phyloP scores from a whole-genome alignment of 768 basidiomycete species.

The Mycena venus region DNA sequence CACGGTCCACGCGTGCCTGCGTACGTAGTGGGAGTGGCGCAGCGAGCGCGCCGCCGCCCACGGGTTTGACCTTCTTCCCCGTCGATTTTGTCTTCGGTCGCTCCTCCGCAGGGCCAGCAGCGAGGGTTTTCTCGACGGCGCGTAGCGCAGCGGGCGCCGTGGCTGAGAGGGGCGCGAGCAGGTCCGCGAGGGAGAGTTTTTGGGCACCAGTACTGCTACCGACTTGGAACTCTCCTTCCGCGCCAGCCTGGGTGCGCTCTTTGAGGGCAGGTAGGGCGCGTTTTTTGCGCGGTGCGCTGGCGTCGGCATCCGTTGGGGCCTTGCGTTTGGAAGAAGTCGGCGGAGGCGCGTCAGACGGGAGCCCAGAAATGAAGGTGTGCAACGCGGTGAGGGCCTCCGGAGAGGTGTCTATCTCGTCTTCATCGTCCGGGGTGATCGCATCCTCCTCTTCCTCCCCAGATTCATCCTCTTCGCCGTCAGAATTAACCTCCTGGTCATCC shows the following conservation, averaged over 20 bases:
- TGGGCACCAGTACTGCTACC: constrained; percentile 58
- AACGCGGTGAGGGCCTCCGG: constrained; percentile 77
- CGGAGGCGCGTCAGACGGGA: constrained; percentile 62
- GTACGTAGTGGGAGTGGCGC: constrained; percentile 90
- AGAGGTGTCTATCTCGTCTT: constrained; percentile 62
- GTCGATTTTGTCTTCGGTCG: constrained; percentile 63
- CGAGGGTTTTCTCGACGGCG: constrained; percentile 67
- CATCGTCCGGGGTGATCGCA: constrained; percentile 53
- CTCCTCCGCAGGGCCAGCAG: constrained; percentile 41
- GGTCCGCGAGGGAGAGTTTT: constrained; percentile 78
- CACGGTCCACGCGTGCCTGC: constrained; percentile 91
- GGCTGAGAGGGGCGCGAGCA: constrained; percentile 79
- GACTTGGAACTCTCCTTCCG: constrained; percentile 85
- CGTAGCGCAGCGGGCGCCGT: constrained; percentile 72
- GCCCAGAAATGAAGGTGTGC: constrained; percentile 76
- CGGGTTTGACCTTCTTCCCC: constrained; percentile 60
- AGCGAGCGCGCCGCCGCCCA: constrained; percentile 59
- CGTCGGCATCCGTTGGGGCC: constrained; percentile 47
- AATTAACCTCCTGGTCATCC: constrained; percentile 47
- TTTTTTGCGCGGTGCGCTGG: constrained; percentile 61
- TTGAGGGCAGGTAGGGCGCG: constrained; percentile 62
- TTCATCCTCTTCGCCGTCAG: constrained; percentile 50
- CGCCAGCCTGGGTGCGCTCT: constrained; percentile 84
- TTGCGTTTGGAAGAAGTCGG: constrained; percentile 73
- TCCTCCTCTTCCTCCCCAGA: constrained; percentile 62